These are phyloP conservation scores for Eleusine coracana DNA, from an alignment of 176 grass and related monocot species.

Conservation along the genomic window DNA sequence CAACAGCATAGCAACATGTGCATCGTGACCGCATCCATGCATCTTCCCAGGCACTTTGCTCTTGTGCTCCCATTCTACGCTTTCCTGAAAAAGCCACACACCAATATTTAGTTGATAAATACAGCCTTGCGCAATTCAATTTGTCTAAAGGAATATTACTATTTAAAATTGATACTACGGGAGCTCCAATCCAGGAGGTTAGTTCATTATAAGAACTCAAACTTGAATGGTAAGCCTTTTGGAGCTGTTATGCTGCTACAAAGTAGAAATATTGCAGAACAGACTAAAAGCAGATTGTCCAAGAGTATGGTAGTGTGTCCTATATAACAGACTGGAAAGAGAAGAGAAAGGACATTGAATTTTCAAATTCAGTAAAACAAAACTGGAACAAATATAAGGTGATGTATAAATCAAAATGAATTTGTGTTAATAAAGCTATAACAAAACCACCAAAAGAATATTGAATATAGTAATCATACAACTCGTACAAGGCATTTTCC, in stretches of 20 bases:
- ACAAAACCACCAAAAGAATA: background rate
- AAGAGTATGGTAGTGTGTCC: background rate
- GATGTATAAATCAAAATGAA: background rate
- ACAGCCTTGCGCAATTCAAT: conserved; percentile 12
- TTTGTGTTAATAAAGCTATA: background rate
- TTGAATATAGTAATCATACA: conserved; percentile 2
- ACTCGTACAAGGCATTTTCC: background rate
- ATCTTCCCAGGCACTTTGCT: conserved; percentile 96
- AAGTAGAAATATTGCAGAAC: background rate
- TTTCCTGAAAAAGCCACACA: conserved; percentile 62
- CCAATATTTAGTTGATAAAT: conserved; percentile 20
- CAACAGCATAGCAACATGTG: conserved; percentile 81
- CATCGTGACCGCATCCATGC: conserved; percentile 98
- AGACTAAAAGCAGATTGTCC: background rate
- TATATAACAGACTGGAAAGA: background rate
- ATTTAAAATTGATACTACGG: conserved; percentile 3
- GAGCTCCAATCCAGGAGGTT: background rate
- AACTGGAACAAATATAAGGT: background rate
- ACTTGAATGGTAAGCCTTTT: too few species aligned
- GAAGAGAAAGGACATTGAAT: background rate
- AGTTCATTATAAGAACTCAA: background rate
- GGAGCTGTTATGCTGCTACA: too few species aligned
- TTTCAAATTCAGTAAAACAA: background rate
- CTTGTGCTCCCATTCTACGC: conserved; percentile 95
- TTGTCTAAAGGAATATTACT: background rate